Percentiles rank a stretch among this genome's conserved stretches.
Evolutionary conservation across 2,329 filamentous ascomycete genomes (phyloP).

Genomic region (Colletotrichum siamense): DNA sequence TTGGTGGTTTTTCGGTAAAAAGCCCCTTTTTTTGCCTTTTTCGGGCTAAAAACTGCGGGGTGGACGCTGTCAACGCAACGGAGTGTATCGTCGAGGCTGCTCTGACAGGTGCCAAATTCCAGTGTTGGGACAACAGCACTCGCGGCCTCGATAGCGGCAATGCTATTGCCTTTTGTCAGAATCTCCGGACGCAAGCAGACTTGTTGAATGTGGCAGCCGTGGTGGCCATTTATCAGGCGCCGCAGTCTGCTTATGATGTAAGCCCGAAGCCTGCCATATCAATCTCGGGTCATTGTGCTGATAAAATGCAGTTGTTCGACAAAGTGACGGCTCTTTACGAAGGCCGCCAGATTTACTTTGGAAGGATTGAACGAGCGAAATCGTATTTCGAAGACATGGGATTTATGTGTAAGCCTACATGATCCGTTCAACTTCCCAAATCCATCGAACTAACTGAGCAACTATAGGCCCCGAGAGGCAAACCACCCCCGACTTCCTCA

Average conservation of each 20-base stretch:
- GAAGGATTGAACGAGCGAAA: conserved; percentile 60
- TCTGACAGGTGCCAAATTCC: conserved; percentile 24
- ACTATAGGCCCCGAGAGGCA: conserved; percentile 39
- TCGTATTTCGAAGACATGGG: conserved; percentile 63
- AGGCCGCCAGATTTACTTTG: conserved; percentile 72
- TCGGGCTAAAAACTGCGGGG: no score
- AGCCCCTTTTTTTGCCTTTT: no score
- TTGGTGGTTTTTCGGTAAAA: no score
- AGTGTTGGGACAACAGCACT: conserved; percentile 37
- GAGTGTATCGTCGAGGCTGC: conserved; percentile 26
- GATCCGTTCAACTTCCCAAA: no score
- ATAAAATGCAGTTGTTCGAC: conserved; percentile 55
- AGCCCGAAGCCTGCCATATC: not conserved
- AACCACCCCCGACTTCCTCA: conserved; percentile 76
- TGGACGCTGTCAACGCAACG: no score
- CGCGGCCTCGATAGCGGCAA: conserved; percentile 46
- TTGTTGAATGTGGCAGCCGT: conserved; percentile 18
- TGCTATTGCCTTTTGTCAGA: conserved; percentile 60
- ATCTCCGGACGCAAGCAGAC: conserved; percentile 50
- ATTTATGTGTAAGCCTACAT: conserved; percentile 47
- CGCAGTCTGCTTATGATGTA: conserved; percentile 25
- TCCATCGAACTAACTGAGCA: not conserved
- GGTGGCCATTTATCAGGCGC: conserved; percentile 26
- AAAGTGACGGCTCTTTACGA: conserved; percentile 69
- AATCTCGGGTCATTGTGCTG: not conserved